Evolutionary conservation across 2,329 filamentous ascomycete species (phyloP), one percentile per base, ranked within the genome.

Genomic region (Fusarium ambrosium): DNA sequence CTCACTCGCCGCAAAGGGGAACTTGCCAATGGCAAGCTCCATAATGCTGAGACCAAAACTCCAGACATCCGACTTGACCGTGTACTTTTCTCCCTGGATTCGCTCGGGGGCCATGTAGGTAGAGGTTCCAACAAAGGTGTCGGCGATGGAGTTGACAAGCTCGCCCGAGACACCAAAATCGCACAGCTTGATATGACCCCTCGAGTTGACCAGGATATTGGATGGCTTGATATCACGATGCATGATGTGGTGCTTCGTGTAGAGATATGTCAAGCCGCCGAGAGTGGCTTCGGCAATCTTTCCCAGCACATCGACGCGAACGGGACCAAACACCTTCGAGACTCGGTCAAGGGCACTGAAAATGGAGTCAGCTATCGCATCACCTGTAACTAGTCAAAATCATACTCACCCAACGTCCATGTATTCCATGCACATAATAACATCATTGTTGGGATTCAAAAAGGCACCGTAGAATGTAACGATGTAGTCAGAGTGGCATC

Each of bases 391-490:
- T 6, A 24, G 16, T 11, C 18, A 11, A 4, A 27, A 13, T 16
- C 5, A 10, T 34, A 86, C 94, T 84, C 89, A 98, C 97, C 97
- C 97, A 82, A 96, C 95, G 84, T 99, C 97, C 95, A 98, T 98
- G 82, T 99, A 98, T 84, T 99, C 97, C 97, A 99, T 99, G 84
- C 97, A 99, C 92, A 99, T 96, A 78, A 98, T 97, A 69, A 99
- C 97, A 85, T 99, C 97, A 81, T 97, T 96, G 72, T 95, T 95
- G 81, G 97, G 94, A 82, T 98, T 98, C 80, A 98, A 90, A 81
- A 98, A 99, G 41, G 97, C 97, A 70, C 97, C 97, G 81, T 98
- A 98, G 84, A 98, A 99, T 64, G 93, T 98, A 70, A 99, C 97
- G 80, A 99, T 98, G 83, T 97, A 95, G 71, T 97, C 94, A 24